phyloP scores from a whole-genome alignment of 345 rosid genomes.

The Eutrema heterophyllum region DNA sequence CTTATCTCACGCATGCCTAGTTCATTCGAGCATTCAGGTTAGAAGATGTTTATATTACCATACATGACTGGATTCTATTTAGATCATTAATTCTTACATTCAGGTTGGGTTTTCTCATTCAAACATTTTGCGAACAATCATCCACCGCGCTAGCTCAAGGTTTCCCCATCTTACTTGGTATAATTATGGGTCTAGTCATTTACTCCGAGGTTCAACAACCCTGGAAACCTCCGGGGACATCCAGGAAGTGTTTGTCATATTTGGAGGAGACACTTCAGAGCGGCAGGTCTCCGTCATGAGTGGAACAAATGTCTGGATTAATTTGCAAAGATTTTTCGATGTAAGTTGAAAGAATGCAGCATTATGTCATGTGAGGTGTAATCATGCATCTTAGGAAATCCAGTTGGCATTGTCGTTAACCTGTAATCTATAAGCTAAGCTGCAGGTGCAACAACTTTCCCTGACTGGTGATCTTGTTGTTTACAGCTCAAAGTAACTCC shows the following conservation, averaged over 20 bases:
- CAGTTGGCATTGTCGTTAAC: neutral
- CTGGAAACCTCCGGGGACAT: slow-evolving; percentile 30
- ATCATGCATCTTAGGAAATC: neutral
- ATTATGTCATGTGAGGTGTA: neutral
- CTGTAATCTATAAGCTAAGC: neutral
- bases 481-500: slow-evolving; percentile 85
- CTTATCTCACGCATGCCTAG: neutral
- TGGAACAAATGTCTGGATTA: slow-evolving; percentile 94
- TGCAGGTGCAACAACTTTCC: neutral
- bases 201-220: slow-evolving; percentile 27
- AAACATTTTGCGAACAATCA: slow-evolving; percentile 70
- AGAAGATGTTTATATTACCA: neutral
- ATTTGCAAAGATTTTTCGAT: slow-evolving; percentile 71
- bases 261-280: slow-evolving; percentile 95
- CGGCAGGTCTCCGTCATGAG: slow-evolving; percentile 98
- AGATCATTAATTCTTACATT: slow-evolving; percentile 8
- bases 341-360: slow-evolving; percentile 44
- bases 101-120: slow-evolving; percentile 98
- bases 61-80: neutral
- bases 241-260: slow-evolving; percentile 66
- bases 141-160: slow-evolving; percentile 71
- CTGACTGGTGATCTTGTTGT: slow-evolving; percentile 30
- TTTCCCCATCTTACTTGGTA: slow-evolving; percentile 55
- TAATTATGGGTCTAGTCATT: slow-evolving; percentile 38
- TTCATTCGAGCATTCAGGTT: neutral